A percentile compares a stretch with the other conserved stretches of the same genome.
Conservation (phyloP, 2,329 filamentous ascomycete genomes). For the Plenodomus tracheiphilus region DNA sequence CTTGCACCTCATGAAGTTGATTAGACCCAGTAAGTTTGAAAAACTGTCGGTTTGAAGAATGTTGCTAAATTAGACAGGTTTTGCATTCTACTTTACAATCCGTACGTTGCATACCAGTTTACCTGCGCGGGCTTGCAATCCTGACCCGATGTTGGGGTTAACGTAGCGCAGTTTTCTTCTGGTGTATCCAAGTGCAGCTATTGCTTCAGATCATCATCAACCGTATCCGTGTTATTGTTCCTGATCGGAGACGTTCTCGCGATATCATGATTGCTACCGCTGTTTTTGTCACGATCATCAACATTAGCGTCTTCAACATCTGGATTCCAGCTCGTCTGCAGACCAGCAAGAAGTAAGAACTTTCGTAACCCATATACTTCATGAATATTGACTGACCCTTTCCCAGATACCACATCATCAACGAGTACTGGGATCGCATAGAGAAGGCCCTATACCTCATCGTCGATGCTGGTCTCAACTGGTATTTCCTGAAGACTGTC, state of each 20-base stretch:
- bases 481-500: constrained; percentile 49
- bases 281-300: constrained; percentile 42
- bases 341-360: constrained; percentile 24
- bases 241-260: constrained; percentile 33
- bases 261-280: constrained; percentile 45
- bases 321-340: constrained; percentile 48
- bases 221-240: constrained; percentile 42
- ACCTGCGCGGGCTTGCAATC: too few relatives aligned
- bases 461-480: constrained; percentile 44
- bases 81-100: constrained; percentile 40
- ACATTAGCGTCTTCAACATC: constrained; percentile 45
- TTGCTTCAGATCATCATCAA: constrained; percentile 49
- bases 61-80: constrained; percentile 25
- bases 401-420: constrained; percentile 34
- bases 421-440: constrained; percentile 45
- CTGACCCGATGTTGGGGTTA: neutral
- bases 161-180: constrained; percentile 34
- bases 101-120: constrained; percentile 10
- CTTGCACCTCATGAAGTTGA: constrained; percentile 38
- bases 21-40: constrained; percentile 37
- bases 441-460: constrained; percentile 45
- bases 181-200: constrained; percentile 45
- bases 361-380: neutral
- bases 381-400: constrained; percentile 2
- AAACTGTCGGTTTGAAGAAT: too few relatives aligned